Evolutionary conservation across 192 early-diverging fungal species (phyloP).

Genomic region (Coemansia sp.): DNA sequence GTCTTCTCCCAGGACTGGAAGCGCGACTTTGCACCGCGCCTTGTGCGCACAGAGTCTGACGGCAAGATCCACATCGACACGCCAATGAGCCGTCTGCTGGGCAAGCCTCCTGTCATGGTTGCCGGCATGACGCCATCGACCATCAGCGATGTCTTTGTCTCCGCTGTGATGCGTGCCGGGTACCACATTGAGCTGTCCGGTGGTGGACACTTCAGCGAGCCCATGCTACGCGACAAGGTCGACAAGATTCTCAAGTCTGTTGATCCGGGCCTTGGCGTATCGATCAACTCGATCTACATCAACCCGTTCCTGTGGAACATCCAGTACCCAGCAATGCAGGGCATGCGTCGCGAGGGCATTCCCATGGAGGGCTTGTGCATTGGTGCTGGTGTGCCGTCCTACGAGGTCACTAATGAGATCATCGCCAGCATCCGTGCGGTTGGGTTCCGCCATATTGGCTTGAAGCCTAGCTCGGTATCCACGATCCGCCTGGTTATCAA

Average conservation of each 20-base stretch:
- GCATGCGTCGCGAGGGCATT: constrained; percentile 83
- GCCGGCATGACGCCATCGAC: constrained; percentile 95
- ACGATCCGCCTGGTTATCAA: constrained; percentile 82
- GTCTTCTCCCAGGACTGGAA: constrained; percentile 86
- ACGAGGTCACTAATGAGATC: constrained; percentile 85
- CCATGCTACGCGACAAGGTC: constrained; percentile 74
- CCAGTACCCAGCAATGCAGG: constrained; percentile 82
- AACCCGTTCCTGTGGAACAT: constrained; percentile 87
- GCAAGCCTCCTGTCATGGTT: constrained; percentile 90
- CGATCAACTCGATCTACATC: constrained; percentile 86
- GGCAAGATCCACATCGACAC: constrained; percentile 82
- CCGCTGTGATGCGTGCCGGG: constrained; percentile 86
- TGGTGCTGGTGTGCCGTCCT: constrained; percentile 88
- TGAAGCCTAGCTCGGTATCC: constrained; percentile 89
- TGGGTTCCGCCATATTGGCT: constrained; percentile 82
- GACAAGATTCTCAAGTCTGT: constrained; percentile 77
- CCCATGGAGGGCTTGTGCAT: constrained; percentile 92
- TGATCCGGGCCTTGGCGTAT: constrained; percentile 80
- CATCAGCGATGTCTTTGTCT: constrained; percentile 76
- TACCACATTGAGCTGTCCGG: constrained; percentile 91
- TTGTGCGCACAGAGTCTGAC: constrained; percentile 70
- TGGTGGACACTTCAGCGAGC: constrained; percentile 88
- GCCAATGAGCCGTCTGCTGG: constrained; percentile 79
- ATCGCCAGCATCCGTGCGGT: constrained; percentile 75
- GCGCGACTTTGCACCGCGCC: constrained; percentile 77